These are phyloP conservation scores for Pogostemon cablin DNA, from an alignment of 257 asterid genomes.

Conservation along the genomic window DNA sequence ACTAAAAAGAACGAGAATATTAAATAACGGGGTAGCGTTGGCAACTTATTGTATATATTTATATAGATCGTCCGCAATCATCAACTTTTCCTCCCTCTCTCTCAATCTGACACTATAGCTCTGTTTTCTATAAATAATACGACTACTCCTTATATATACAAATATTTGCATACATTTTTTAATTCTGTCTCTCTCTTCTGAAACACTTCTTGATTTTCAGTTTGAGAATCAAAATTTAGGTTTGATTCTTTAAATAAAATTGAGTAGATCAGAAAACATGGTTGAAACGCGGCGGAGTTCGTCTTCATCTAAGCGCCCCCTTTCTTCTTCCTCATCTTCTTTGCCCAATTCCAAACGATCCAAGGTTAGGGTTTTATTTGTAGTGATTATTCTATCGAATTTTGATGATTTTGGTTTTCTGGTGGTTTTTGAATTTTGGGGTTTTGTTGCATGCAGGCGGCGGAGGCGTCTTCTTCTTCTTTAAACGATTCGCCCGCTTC, in stretches of 20 bases:
- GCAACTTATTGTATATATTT: constrained; percentile 12
- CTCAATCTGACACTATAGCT: constrained; percentile 5
- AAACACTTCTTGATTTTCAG: constrained; percentile 33
- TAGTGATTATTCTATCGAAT: constrained; percentile 16
- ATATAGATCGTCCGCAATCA: constrained; percentile 46
- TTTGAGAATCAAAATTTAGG: constrained; percentile 32
- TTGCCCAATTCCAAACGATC: constrained; percentile 75
- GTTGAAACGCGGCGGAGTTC: constrained; percentile 92
- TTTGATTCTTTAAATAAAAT: not conserved
- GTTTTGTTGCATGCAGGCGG: constrained; percentile 60
- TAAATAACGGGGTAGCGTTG: not conserved
- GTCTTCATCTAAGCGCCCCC: constrained; percentile 80
- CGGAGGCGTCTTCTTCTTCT: constrained; percentile 73
- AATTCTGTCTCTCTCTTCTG: not conserved
- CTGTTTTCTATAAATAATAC: not conserved
- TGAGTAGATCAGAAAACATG: constrained; percentile 49
- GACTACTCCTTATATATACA: not conserved
- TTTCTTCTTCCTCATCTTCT: constrained; percentile 69
- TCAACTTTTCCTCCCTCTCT: constrained; percentile 24
- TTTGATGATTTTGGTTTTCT: not conserved
- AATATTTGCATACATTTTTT: not conserved
- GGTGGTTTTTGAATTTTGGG: constrained; percentile 32
- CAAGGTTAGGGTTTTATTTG: constrained; percentile 65
- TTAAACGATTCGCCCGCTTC: constrained; percentile 56
- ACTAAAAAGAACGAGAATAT: not conserved